Base-by-base conservation (phyloP, 176 grass and related monocot species). In the Thalia dealbata region DNA sequence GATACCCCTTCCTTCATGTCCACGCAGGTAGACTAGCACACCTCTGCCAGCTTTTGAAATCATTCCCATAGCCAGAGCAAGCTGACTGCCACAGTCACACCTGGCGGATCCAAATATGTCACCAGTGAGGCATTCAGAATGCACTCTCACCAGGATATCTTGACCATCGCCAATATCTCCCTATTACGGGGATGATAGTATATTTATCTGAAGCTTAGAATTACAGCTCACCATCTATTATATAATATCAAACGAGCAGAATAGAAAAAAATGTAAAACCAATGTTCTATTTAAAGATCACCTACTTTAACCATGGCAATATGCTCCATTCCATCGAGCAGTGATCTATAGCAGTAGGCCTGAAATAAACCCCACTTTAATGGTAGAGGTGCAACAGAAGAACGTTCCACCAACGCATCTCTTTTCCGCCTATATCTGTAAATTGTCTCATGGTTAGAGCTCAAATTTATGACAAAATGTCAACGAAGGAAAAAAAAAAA, bases 371-470 rank as follows among this genome's bases (percentile, higher is more conserved):
- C 91, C 91, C 91, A 96, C 78, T 76, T 91, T 70, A 96, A 81
- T 52, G 91, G 91, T 81, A 96, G 80, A 23, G 88, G 86, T 79
- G 91, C 91, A 82, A 82, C 75, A 13, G 88, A 91, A 78, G 91
- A 45, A 58, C 79, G 79, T 38, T 96, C 88, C 64, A 96, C 82
- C 19, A 96, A 74, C 77, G 78, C 86, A 61, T 96, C 91, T 84
- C 88, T 87, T 86, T 96, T 96, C 76, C 91, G 91, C 84, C 91
- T 96, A 91, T 96, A 96, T 74, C 88, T 96, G 88, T 70, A 86
- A 52, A 64, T 67, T 67, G 70, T 79, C 54, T 73, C 56, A 65
- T 44, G n/a, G 46, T 77, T 46, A 77, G 63, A 12, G 41, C 61
- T 52, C 32, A 77, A 55, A 75, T 62, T 56, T 75, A 72, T 16